Conservation (phyloP, 2,329 filamentous ascomycete species). For the Colletotrichum musicola region DNA sequence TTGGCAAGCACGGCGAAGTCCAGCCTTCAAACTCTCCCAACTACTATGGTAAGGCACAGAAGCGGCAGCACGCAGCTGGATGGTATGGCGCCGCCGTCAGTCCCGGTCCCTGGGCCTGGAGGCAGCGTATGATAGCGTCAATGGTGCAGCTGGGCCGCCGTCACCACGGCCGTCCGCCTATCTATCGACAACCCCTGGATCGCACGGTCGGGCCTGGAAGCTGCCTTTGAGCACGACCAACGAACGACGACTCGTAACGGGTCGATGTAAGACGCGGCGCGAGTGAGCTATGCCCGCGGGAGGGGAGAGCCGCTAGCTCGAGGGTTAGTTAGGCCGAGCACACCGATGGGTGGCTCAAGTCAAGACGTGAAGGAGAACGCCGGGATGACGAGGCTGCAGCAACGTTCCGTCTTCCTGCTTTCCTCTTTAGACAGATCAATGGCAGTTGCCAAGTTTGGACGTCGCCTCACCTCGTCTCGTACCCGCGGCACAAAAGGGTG, state of each 20-base stretch:
- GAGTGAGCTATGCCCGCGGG: conserved; percentile 5
- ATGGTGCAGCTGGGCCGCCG: conserved; percentile 22
- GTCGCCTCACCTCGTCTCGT: conserved; percentile 12
- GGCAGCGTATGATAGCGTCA: conserved; percentile 17
- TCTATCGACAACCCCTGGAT: conserved; percentile 20
- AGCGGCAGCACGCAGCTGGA: neutral
- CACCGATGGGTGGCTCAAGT: neutral
- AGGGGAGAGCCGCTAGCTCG: conserved; percentile 19
- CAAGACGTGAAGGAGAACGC: neutral
- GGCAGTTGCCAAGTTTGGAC: neutral
- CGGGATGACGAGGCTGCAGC: conserved; percentile 4
- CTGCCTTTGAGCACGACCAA: conserved; percentile 17
- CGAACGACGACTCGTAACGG: conserved; percentile 22
- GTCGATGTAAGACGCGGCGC: neutral
- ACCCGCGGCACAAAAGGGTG: conserved; percentile 1
- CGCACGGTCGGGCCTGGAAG: conserved; percentile 21
- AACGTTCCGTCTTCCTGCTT: neutral
- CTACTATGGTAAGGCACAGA: neutral
- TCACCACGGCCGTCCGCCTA: conserved; percentile 14
- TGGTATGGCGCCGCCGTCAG: conserved; percentile 17
- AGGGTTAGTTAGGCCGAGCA: neutral
- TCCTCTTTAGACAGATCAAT: neutral
- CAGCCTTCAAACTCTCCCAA: conserved; percentile 12
- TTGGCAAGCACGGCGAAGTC: conserved; percentile 20
- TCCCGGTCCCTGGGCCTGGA: conserved; percentile 22